Evolutionary conservation across 2,329 filamentous ascomycete species (phyloP), one percentile per base, ranked within the genome.

Genomic region (Penicillium sp.): DNA sequence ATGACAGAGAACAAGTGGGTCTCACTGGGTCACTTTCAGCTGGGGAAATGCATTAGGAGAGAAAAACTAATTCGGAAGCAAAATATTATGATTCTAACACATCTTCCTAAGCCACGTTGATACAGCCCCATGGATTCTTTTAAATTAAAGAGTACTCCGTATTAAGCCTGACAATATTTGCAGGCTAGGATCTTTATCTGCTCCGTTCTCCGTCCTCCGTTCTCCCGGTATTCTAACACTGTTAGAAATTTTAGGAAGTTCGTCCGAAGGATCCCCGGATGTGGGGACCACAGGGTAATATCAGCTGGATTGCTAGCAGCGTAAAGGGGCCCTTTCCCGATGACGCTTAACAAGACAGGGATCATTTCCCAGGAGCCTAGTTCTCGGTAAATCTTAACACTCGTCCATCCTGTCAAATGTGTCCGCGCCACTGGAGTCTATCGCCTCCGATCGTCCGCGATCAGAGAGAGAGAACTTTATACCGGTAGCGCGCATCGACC

Each of bases 371-470:
- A 37, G 19, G 50, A 35, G 37, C 53, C 59, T 37, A 56, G 35
- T 42, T 24, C 46, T 49, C 51, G 59, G 59, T 51, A 52, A 54
- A 52, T 46, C 46, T 55, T 56, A 53, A 44, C 49, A 22, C 7
- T 37, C 31, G 13, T 27, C 13, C 13, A 13, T 31, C 29, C 43
- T 43, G 16, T 46, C 45, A 31, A 48, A 16, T 4, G 22, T 10
- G 13, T 33, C 42, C 31, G 42, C 50, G 26, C 24, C 39, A 24
- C 27, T 21, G 42, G 37, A 44, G 37, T 52, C 21, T 44, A 46
- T 24, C 42, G 50, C 16, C 1, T n/a, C 29, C n/a, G 6, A 29
- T 33, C 42, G 46, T 44, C 54, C 57, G 43, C 50, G 54, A 59
- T 54, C 57, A 49, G 11, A n/a, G 37, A n/a, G 37, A n/a, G 33